Percentiles rank a stretch among this genome's conserved stretches.
Conservation (phyloP, 2,329 filamentous ascomycete genomes). For the Stachybotrys elegans region DNA sequence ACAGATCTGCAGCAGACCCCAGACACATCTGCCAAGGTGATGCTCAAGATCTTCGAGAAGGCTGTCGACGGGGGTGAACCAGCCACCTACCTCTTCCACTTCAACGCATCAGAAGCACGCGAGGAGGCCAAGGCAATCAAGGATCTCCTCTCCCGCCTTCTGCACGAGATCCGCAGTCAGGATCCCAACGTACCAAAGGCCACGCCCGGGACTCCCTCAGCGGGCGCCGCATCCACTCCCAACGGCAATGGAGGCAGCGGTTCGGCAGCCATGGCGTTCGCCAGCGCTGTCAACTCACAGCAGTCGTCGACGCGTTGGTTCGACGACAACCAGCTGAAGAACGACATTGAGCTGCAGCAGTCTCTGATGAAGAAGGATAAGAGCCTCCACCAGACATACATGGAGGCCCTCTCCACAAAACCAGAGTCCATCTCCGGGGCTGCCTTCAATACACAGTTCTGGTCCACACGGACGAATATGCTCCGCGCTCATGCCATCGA, state of each 20-base stretch:
- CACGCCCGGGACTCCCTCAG: constrained; percentile 21
- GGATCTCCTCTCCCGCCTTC: constrained; percentile 71
- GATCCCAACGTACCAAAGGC: constrained; percentile 46
- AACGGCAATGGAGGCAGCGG: constrained; percentile 32
- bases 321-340: constrained; percentile 72
- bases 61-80: constrained; percentile 52
- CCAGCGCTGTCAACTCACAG: constrained; percentile 58
- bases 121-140: constrained; percentile 82
- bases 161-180: constrained; percentile 61
- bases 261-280: constrained; percentile 72
- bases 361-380: constrained; percentile 80
- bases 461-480: constrained; percentile 81
- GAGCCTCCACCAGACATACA: constrained; percentile 74
- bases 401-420: constrained; percentile 77
- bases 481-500: constrained; percentile 89
- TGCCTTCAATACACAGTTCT: constrained; percentile 89
- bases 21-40: constrained; percentile 80
- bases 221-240: constrained; percentile 20
- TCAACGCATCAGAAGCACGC: constrained; percentile 76
- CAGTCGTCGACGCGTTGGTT: constrained; percentile 62
- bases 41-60: constrained; percentile 86
- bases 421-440: constrained; percentile 75
- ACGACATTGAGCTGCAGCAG: constrained; percentile 78
- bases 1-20: constrained; percentile 93
- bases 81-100: constrained; percentile 78